These are phyloP conservation scores for Saitozyma podzolica DNA, from an alignment of 768 basidiomycete genomes.

Conservation along the genomic window DNA sequence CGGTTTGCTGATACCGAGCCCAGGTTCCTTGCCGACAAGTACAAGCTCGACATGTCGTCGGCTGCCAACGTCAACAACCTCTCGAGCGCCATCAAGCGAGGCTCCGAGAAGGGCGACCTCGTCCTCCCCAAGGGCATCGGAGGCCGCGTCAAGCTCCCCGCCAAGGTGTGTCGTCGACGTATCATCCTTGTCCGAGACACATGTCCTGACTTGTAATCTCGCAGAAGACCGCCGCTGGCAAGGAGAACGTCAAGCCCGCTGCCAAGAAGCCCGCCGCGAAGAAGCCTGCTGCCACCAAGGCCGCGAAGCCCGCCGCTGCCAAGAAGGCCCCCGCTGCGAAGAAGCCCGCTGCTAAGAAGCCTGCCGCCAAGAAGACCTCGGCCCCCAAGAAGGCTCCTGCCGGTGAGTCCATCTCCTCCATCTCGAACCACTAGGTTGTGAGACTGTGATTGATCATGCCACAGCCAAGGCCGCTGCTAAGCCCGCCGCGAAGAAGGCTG, in stretches of 20 bases:
- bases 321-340: slow-evolving; percentile 52
- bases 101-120: slow-evolving; percentile 79
- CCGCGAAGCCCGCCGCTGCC: slow-evolving; percentile 57
- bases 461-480: slow-evolving; percentile 51
- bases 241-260: slow-evolving; percentile 42
- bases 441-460: slow-evolving; percentile 2
- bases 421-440: background rate
- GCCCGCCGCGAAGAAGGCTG: slow-evolving; percentile 51
- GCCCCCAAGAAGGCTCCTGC: slow-evolving; percentile 45
- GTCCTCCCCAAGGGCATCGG: slow-evolving; percentile 78
- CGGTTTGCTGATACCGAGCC: slow-evolving; percentile 2
- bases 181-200: background rate
- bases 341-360: slow-evolving; percentile 54
- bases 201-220: slow-evolving; percentile 12
- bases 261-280: slow-evolving; percentile 39
- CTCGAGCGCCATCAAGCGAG: slow-evolving; percentile 74
- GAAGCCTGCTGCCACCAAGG: slow-evolving; percentile 35
- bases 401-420: slow-evolving; percentile 2
- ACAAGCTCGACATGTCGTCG: slow-evolving; percentile 75
- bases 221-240: slow-evolving; percentile 40
- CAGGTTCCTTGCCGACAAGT: slow-evolving; percentile 80
- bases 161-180: slow-evolving; percentile 40
- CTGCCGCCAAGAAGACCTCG: slow-evolving; percentile 49
- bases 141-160: slow-evolving; percentile 50
- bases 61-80: slow-evolving; percentile 75